These are phyloP conservation scores for Lepiota venenata DNA, from an alignment of 768 basidiomycete species.

Conservation along the genomic window DNA sequence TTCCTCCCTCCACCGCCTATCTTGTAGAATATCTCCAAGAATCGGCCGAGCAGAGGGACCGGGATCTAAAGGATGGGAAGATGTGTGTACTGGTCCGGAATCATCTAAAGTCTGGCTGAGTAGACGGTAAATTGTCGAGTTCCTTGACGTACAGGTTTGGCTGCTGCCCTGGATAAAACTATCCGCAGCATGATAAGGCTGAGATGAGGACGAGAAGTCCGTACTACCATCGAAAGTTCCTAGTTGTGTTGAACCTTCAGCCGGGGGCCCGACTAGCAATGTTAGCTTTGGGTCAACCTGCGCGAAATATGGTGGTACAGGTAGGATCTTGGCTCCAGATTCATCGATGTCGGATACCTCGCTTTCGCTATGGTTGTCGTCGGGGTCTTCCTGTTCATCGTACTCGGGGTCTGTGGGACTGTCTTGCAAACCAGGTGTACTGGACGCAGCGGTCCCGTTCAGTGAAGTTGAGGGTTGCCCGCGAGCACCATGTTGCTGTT, in stretches of 20 bases:
- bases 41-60: not conserved
- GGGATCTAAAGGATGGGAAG: not conserved
- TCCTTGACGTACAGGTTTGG: not conserved
- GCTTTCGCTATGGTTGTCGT: not conserved
- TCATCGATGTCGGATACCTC: slow-evolving; percentile 8
- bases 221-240: not conserved
- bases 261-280: not conserved
- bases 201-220: too few species aligned
- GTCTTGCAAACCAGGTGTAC: not conserved
- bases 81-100: not conserved
- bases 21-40: too few species aligned
- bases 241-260: not conserved
- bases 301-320: slow-evolving; percentile 2
- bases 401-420: not conserved
- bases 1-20: not conserved
- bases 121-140: not conserved
- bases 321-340: slow-evolving; percentile 1
- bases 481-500: not conserved
- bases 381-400: not conserved
- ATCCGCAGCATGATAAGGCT: not conserved
- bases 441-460: not conserved
- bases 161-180: not conserved
- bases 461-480: not conserved
- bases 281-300: not conserved
- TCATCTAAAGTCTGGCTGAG: not conserved